Conservation (phyloP, 192 early-diverging fungal species). For the Mortierella claussenii region DNA sequence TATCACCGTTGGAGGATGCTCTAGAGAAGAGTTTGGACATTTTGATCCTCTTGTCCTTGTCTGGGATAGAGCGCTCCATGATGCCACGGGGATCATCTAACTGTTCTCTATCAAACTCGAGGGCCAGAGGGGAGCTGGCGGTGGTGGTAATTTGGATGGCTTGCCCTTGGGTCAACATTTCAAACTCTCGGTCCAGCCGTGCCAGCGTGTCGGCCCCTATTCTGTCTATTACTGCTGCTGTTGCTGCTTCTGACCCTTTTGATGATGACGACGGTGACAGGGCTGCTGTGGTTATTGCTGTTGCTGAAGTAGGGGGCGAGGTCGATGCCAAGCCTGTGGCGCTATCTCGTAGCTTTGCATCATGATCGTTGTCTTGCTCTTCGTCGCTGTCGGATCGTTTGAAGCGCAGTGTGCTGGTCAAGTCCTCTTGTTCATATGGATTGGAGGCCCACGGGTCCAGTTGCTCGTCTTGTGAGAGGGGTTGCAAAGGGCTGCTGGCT, state of each 20-base stretch:
- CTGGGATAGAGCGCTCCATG: slow-evolving; percentile 51
- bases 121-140: slow-evolving; percentile 19
- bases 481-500: neutral
- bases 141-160: slow-evolving; percentile 39
- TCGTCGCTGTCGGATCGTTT: slow-evolving; percentile 18
- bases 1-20: slow-evolving; percentile 80
- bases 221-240: slow-evolving; percentile 6
- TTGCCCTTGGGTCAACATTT: slow-evolving; percentile 44
- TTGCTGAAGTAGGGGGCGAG: neutral
- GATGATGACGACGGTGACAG: slow-evolving; percentile 4
- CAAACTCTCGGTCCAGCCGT: slow-evolving; percentile 43
- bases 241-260: neutral
- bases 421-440: slow-evolving; percentile 48
- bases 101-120: slow-evolving; percentile 44
- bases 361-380: slow-evolving; percentile 10
- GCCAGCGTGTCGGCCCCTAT: slow-evolving; percentile 31
- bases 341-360: slow-evolving; percentile 18
- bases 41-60: slow-evolving; percentile 65
- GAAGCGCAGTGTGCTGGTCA: slow-evolving; percentile 33
- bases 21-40: slow-evolving; percentile 74
- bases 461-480: slow-evolving; percentile 25
- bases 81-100: slow-evolving; percentile 51
- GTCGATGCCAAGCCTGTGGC: slow-evolving; percentile 39
- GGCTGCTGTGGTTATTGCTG: too few species aligned
- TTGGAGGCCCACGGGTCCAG: slow-evolving; percentile 49